These are phyloP conservation scores for Yamadazyma triangularis DNA, from an alignment of 1,139 yeast species.

Conservation along the genomic window DNA sequence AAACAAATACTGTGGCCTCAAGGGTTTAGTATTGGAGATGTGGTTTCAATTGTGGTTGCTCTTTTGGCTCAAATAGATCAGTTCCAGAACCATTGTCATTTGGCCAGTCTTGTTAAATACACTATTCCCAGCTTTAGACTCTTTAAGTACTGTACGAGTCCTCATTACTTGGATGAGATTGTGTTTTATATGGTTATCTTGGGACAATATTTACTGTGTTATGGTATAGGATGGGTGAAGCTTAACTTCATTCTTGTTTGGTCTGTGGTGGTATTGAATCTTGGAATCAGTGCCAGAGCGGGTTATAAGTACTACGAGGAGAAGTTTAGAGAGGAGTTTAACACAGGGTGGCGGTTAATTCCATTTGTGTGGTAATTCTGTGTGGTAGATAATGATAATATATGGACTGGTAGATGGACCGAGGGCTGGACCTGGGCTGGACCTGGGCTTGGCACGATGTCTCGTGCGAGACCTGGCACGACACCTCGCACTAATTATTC, in stretches of 20 bases:
- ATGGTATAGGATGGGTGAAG: slow-evolving; percentile 9
- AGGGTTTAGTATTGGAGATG: no score
- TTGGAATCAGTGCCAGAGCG: slow-evolving; percentile 60
- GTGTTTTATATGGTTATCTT: slow-evolving; percentile 48
- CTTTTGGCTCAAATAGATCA: no score
- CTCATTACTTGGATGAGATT: slow-evolving; percentile 81
- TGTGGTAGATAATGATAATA: neutral
- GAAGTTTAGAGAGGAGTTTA: slow-evolving; percentile 19
- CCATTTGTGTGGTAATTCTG: slow-evolving; percentile 10
- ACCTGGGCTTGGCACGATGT: no score
- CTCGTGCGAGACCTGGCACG: neutral
- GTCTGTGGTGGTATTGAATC: slow-evolving; percentile 60
- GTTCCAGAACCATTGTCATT: slow-evolving; percentile 50
- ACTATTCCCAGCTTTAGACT: slow-evolving; percentile 53
- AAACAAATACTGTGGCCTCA: no score
- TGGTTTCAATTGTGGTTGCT: slow-evolving; percentile 18
- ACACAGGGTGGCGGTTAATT: slow-evolving; percentile 4
- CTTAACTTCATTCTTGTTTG: slow-evolving; percentile 20
- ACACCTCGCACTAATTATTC: no score
- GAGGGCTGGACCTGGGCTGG: no score
- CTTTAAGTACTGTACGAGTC: slow-evolving; percentile 55
- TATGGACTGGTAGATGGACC: no score
- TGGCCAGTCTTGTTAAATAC: slow-evolving; percentile 64
- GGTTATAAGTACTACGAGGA: slow-evolving; percentile 48
- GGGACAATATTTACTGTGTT: slow-evolving; percentile 15